A percentile compares a stretch with the other conserved stretches of the same genome.
These are phyloP conservation scores for Microthlaspi erraticum DNA, from an alignment of 345 rosid genomes.

Conservation along the genomic window DNA sequence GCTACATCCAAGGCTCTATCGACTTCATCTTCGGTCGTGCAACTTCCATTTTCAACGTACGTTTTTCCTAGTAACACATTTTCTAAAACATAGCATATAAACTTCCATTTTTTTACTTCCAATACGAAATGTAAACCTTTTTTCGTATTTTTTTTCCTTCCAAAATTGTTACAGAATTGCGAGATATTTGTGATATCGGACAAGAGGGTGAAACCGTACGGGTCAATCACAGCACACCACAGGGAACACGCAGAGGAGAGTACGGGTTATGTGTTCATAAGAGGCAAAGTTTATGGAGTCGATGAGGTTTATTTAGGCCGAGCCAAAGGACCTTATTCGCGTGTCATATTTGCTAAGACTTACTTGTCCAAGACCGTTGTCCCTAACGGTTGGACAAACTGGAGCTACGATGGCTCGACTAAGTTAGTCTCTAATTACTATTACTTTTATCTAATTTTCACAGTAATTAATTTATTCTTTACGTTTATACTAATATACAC, in stretches of 20 bases:
- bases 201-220: constrained; percentile 68
- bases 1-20: constrained; percentile 92
- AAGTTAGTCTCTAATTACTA: constrained; percentile 51
- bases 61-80: constrained; percentile 5
- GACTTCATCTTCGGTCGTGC: constrained; percentile 96
- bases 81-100: neutral
- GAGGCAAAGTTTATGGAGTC: constrained; percentile 74
- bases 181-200: constrained; percentile 80
- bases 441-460: neutral
- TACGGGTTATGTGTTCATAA: constrained; percentile 72
- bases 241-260: constrained; percentile 55
- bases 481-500: neutral
- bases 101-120: neutral
- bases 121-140: too few species aligned
- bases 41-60: constrained; percentile 70
- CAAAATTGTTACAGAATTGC: constrained; percentile 53
- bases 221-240: constrained; percentile 84
- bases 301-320: constrained; percentile 72
- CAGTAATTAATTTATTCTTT: neutral
- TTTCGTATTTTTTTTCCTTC: neutral
- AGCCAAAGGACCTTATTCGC: constrained; percentile 78
- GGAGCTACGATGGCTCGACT: constrained; percentile 70
- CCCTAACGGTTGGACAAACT: constrained; percentile 81
- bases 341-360: constrained; percentile 64
- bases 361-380: constrained; percentile 76